Percentiles rank a stretch among this genome's conserved stretches.
phyloP scores from a whole-genome alignment of 2,329 filamentous ascomycete genomes.

The Fusarium proliferatum region DNA sequence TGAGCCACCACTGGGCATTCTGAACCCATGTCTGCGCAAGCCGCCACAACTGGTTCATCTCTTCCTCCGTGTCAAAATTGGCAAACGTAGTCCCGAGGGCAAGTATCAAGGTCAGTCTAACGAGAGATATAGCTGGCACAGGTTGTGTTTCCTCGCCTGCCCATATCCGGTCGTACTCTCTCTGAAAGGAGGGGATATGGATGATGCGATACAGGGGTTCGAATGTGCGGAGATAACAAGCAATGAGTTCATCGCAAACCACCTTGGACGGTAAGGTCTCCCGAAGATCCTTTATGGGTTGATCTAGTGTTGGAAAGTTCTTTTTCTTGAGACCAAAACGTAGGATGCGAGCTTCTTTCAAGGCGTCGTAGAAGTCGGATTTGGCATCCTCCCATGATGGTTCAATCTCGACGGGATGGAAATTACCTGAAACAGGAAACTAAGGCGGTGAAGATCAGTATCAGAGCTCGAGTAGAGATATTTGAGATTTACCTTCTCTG shows the following conservation, averaged over 20 bases:
- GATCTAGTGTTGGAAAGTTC: slow-evolving; percentile 25
- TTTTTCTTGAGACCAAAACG: slow-evolving; percentile 35
- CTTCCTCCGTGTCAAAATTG: slow-evolving; percentile 16
- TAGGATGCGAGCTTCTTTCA: slow-evolving; percentile 37
- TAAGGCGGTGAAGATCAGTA: slow-evolving; percentile 12
- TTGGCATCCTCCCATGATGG: slow-evolving; percentile 42
- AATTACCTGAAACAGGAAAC: slow-evolving; percentile 42
- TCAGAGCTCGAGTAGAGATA: too few species aligned
- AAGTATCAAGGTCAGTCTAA: slow-evolving; percentile 38
- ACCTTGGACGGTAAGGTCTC: slow-evolving; percentile 31
- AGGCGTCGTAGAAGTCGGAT: slow-evolving; percentile 34
- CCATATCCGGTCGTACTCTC: slow-evolving; percentile 40
- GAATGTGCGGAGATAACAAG: slow-evolving; percentile 42
- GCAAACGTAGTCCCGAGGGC: slow-evolving; percentile 42
- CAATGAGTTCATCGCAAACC: slow-evolving; percentile 37
- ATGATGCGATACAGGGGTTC: slow-evolving; percentile 44
- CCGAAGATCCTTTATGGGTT: slow-evolving; percentile 31
- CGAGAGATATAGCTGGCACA: slow-evolving; percentile 30
- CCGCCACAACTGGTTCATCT: slow-evolving; percentile 22
- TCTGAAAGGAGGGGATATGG: slow-evolving; percentile 40
- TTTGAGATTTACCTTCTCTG: slow-evolving; percentile 35
- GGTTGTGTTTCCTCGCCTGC: slow-evolving; percentile 1
- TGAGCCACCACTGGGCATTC: slow-evolving; percentile 45
- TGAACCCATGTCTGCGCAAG: slow-evolving; percentile 43
- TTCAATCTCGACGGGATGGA: slow-evolving; percentile 42